Conservation (phyloP, 2,329 filamentous ascomycete genomes). For the Monilinia fructicola region DNA sequence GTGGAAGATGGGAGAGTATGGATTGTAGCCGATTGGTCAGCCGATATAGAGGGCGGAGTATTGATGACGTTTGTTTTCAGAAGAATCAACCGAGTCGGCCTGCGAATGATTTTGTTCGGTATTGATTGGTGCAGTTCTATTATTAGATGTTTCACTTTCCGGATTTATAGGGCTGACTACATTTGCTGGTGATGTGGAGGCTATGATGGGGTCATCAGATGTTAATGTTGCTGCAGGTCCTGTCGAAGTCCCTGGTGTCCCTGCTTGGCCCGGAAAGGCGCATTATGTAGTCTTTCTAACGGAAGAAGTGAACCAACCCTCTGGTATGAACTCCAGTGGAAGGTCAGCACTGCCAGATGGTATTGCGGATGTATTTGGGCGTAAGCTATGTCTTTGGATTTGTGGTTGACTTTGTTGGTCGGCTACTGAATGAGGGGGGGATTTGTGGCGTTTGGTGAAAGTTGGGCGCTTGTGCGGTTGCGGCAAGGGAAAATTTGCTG, state of each 20-base stretch:
- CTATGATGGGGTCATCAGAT: constrained; percentile 29
- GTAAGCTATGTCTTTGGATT: constrained; percentile 48
- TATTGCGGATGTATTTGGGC: constrained; percentile 51
- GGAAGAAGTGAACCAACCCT: constrained; percentile 66
- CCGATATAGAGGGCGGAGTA: constrained; percentile 33
- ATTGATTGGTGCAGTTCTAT: constrained; percentile 30
- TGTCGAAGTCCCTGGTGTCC: constrained; percentile 22
- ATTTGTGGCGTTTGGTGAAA: constrained; percentile 14
- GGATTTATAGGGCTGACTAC: constrained; percentile 32
- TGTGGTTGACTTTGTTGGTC: constrained; percentile 20
- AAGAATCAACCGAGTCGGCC: constrained; percentile 34
- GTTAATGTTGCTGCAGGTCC: constrained; percentile 30
- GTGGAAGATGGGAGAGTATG: constrained; percentile 26
- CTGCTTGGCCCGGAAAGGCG: constrained; percentile 16
- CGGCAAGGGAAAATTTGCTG: constrained; percentile 36
- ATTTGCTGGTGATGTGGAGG: constrained; percentile 34
- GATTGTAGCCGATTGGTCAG: constrained; percentile 32
- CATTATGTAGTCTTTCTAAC: constrained; percentile 49
- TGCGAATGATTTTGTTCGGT: constrained; percentile 31
- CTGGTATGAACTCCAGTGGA: constrained; percentile 62
- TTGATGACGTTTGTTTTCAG: constrained; percentile 33
- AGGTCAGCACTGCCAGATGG: constrained; percentile 61
- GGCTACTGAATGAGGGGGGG: constrained; percentile 10
- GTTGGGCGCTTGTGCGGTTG: constrained; percentile 26
- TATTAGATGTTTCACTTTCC: constrained; percentile 11